Base-by-base conservation (phyloP, 2,329 filamentous ascomycete genomes). In the Aspergillus sp. region DNA sequence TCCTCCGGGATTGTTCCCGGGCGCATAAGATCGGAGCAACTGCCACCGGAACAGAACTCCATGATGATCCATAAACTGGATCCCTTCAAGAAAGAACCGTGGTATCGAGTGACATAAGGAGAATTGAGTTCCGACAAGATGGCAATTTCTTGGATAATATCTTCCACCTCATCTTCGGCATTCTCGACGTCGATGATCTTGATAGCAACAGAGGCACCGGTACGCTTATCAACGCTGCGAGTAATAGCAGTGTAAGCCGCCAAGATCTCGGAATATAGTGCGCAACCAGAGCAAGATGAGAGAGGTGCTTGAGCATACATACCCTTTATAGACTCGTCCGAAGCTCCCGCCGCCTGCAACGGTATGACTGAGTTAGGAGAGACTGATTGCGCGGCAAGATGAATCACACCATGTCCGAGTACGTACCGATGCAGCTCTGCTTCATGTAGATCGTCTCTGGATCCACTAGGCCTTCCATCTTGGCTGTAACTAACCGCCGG, bases 141-240 rank as follows among this genome's bases (percentile, higher is more conserved):
- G 67, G 94, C 92, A 69, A 99, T 98, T 80, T 99, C 95, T 76
- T 97, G 92, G 76, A 98, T 97, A 70, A 99, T 99, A 79, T 99
- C 95, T 81, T 98, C 95, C 69, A 99, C 94, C 80, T 99, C 95
- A 77, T 99, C 95, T 79, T 99, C 95, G 72, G 95, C 95, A 80
- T 95, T 97, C 79, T 99, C 95, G 67, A 99, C 95, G 72, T 99
- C 95, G 76, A 99, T 98, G 71, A 99, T 85, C 79, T 99, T 99
- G 82, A 99, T 99, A 28, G 95, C 95, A 54, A 99, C 95, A 12
- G 94, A 89, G 72, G 96, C 90, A 39, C 95, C 95, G 17, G 90
- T 96, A 55, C 91, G 88, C 74, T 95, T 96, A 80, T 98, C 94
- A 67, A 98, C 91, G 61, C 91, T 95, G 41, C 32, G 28, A 68